A percentile compares a stretch with the other conserved stretches of the same genome.
Evolutionary conservation across 108 stramenopile genomes (phyloP).

Genomic region (Aurantiochytrium sp.): DNA sequence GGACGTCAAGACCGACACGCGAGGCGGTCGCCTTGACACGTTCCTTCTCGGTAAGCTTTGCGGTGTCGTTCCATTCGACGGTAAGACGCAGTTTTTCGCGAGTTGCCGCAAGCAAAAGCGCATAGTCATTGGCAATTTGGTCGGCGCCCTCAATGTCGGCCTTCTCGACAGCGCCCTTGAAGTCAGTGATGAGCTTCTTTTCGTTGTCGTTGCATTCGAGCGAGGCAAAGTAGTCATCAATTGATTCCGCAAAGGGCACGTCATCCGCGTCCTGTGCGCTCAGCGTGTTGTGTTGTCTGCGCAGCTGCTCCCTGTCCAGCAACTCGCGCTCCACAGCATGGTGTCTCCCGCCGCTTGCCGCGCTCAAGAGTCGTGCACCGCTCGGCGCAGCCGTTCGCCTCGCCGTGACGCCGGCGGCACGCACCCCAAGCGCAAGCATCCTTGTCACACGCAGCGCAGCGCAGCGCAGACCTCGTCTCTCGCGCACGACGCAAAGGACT

Average conservation of each 20-base stretch:
- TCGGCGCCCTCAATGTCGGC: neutral
- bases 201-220: neutral
- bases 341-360: neutral
- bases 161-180: neutral
- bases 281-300: neutral
- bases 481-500: no score
- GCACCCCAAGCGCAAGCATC: no score
- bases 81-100: neutral
- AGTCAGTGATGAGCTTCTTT: neutral
- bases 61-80: slow-evolving; percentile 8
- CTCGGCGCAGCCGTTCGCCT: neutral
- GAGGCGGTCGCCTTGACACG: neutral
- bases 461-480: no score
- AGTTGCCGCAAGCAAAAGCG: neutral
- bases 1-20: neutral
- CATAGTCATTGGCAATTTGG: neutral
- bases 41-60: neutral
- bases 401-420: no score
- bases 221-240: neutral
- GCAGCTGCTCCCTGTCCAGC: neutral
- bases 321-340: neutral
- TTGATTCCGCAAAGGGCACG: neutral
- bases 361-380: neutral
- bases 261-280: neutral
- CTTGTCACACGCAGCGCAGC: no score